Evolutionary conservation across 805 yeast species (phyloP).

Genomic region (Metschnikowia dekortorum): DNA sequence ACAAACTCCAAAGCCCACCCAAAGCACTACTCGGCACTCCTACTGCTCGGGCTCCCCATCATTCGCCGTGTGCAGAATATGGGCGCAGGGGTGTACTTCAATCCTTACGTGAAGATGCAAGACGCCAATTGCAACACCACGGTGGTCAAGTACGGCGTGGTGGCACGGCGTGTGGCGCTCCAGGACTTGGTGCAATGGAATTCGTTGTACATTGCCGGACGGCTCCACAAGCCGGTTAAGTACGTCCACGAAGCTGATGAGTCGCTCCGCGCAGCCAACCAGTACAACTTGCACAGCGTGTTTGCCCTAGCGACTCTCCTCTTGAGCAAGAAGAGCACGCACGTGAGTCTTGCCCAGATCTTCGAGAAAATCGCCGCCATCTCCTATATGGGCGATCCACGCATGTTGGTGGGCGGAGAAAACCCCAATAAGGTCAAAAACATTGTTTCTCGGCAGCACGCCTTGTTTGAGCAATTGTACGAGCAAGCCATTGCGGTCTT

Average conservation of each 20-base stretch:
- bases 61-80: slow-evolving; percentile 54
- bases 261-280: slow-evolving; percentile 56
- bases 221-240: slow-evolving; percentile 91
- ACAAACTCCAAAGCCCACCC: slow-evolving; percentile 64
- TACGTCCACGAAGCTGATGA: slow-evolving; percentile 57
- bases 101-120: slow-evolving; percentile 74
- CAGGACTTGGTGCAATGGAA: slow-evolving; percentile 82
- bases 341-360: slow-evolving; percentile 27
- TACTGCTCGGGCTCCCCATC: slow-evolving; percentile 31
- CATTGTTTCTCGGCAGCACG: slow-evolving; percentile 74
- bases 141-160: slow-evolving; percentile 81
- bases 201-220: slow-evolving; percentile 82
- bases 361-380: slow-evolving; percentile 74
- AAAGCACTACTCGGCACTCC: slow-evolving; percentile 71
- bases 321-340: slow-evolving; percentile 48
- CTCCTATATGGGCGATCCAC: slow-evolving; percentile 86
- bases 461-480: slow-evolving; percentile 67
- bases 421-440: slow-evolving; percentile 84
- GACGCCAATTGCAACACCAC: slow-evolving; percentile 26
- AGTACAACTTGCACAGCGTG: slow-evolving; percentile 73
- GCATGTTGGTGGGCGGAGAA: slow-evolving; percentile 84
- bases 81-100: slow-evolving; percentile 92
- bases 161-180: slow-evolving; percentile 55
- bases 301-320: slow-evolving; percentile 62
- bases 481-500: slow-evolving; percentile 48